phyloP scores from a whole-genome alignment of 202 grass and related monocot genomes.

The Dendrocalamus latiflorus region DNA sequence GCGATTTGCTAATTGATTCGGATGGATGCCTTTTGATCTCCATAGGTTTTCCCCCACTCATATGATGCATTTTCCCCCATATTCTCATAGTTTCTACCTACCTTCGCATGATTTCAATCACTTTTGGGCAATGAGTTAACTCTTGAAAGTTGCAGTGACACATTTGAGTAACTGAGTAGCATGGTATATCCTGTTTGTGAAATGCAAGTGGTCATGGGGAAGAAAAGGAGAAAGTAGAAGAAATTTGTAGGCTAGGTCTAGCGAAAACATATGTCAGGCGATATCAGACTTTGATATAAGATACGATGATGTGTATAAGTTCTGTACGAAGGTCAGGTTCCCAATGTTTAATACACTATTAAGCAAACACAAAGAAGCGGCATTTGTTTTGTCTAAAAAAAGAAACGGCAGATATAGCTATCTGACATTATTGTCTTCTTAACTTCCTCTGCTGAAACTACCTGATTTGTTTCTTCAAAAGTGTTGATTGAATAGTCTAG shows the following conservation, averaged over 20 bases:
- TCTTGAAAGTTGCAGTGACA: conserved; percentile 4
- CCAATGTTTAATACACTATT: background rate
- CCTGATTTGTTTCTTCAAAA: background rate
- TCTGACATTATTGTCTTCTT: background rate
- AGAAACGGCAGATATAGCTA: background rate
- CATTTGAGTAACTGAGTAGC: background rate
- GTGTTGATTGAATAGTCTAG: background rate
- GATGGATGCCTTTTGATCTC: background rate
- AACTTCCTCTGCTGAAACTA: background rate
- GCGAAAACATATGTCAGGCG: background rate
- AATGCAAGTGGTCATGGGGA: background rate
- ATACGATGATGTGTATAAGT: background rate
- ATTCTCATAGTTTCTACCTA: background rate
- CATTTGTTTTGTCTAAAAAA: background rate
- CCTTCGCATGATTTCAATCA: background rate
- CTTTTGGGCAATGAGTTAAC: background rate
- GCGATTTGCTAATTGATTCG: background rate
- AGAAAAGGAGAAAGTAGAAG: background rate
- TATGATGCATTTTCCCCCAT: background rate
- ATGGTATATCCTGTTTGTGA: background rate
- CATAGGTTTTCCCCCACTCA: background rate
- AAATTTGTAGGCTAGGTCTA: background rate
- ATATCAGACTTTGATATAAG: background rate
- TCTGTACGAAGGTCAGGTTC: background rate
- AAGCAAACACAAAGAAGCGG: background rate